Conservation (phyloP, 306 rosid genomes). For the Mimosa pudica region DNA sequence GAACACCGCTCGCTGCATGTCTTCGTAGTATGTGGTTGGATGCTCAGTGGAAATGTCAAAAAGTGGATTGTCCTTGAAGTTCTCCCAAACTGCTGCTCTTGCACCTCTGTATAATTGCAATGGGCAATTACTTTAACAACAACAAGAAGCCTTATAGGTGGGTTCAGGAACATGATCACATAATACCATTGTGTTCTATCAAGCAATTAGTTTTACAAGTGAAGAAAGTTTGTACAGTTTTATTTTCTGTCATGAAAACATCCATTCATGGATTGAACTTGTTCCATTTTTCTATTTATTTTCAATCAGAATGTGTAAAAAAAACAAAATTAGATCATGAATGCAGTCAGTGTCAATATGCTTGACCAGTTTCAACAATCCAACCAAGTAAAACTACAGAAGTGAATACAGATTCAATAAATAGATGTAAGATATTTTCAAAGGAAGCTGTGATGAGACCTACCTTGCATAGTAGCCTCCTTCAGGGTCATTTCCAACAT, state of each 20-base stretch:
- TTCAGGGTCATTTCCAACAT: slow-evolving; percentile 94
- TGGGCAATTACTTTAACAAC: background rate
- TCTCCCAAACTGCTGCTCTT: slow-evolving; percentile 99
- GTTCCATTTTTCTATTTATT: slow-evolving; percentile 19
- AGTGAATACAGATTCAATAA: slow-evolving; percentile 8
- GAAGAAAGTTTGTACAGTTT: background rate
- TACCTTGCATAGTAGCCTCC: slow-evolving; percentile 98
- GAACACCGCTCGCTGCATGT: slow-evolving; percentile 95
- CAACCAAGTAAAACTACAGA: slow-evolving; percentile 25
- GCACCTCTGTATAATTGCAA: slow-evolving; percentile 67
- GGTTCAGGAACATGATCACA: too few relatives aligned
- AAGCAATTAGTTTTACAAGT: slow-evolving; percentile 31
- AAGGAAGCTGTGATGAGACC: slow-evolving; percentile 19
- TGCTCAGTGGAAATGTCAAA: slow-evolving; percentile 96
- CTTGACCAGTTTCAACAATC: slow-evolving; percentile 21
- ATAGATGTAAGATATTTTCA: slow-evolving; percentile 13
- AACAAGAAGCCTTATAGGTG: too few relatives aligned
- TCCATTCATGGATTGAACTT: slow-evolving; percentile 20
- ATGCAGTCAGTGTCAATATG: background rate
- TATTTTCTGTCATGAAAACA: background rate
- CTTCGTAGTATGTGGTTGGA: slow-evolving; percentile 94
- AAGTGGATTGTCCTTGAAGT: slow-evolving; percentile 92
- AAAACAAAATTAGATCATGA: background rate
- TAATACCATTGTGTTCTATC: background rate
- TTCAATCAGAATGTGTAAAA: background rate